Conservation (phyloP, 192 early-diverging fungal species). For the Coemansia sp. region DNA sequence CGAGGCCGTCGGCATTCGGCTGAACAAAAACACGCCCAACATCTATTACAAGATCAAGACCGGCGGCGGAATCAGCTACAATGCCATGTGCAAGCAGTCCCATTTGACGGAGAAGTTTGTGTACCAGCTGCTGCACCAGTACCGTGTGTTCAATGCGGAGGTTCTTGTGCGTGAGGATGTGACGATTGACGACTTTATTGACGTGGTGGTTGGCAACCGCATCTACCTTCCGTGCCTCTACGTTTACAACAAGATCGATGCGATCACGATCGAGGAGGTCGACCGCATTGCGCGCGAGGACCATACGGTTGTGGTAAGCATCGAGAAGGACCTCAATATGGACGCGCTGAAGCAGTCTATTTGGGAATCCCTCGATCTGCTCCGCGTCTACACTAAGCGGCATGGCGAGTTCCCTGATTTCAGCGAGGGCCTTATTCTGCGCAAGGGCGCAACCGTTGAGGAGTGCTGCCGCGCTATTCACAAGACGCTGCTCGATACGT, state of each 20-base stretch:
- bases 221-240: constrained; percentile 96
- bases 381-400: constrained; percentile 96
- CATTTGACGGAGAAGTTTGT: constrained; percentile 88
- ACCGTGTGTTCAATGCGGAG: constrained; percentile 98
- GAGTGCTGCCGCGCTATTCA: constrained; percentile 89
- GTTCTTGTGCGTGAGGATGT: constrained; percentile 96
- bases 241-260: constrained; percentile 97
- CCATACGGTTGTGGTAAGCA: constrained; percentile 87
- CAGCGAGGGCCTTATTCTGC: constrained; percentile 86
- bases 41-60: constrained; percentile 98
- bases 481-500: constrained; percentile 79
- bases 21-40: constrained; percentile 85
- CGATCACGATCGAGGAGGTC: constrained; percentile 92
- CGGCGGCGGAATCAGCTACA: constrained; percentile 95
- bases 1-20: constrained; percentile 92
- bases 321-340: constrained; percentile 89
- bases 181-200: constrained; percentile 96
- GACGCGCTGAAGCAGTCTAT: constrained; percentile 87
- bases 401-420: constrained; percentile 95
- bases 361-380: constrained; percentile 85
- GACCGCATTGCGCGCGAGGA: constrained; percentile 87
- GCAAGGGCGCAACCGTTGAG: constrained; percentile 76
- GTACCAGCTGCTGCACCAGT: constrained; percentile 92
- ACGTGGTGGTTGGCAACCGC: constrained; percentile 97
- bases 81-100: constrained; percentile 85